Base-by-base conservation (phyloP, 108 stramenopile species). In the Cylindrotheca closterium region DNA sequence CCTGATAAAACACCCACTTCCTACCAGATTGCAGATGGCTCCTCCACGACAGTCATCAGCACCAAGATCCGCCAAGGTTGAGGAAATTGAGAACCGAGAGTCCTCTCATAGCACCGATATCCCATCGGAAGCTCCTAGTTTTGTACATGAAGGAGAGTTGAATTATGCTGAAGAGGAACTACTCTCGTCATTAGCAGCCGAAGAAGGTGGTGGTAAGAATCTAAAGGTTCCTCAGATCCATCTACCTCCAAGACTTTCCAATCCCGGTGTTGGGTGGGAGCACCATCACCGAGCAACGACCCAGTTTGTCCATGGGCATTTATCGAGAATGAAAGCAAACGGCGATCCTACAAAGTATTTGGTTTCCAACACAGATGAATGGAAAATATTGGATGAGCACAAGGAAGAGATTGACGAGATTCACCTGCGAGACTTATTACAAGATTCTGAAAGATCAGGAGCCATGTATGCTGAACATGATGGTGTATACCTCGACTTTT, bases 401-500 rank as follows among this genome's bases (percentile, higher is more conserved):
- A 82, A 81, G 12, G 75, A 85, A 8, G 65, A 73, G 58, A 81
- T 87, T n/a, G 51, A 83, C 64, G 46, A 61, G 10, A 51, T 66
- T 4, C 96, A 96, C 68, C 59, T 96, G 32, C 77, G 89, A 32
- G 86, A 92, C 37, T 66, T 94, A 51, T 60, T 96, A 0, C 76
- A 79, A 54, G 93, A 96, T 54, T 29, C 54, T 21, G 67, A 77
- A 7, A 67, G 96, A 7, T 86, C 84, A 56, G 63, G 85, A 30
- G 63, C 73, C 29, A 83, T 96, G 90, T 83, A 60, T 68, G 90
- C 91, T 0, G 65, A 81, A 47, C 85, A 96, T 51, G 92, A 96
- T 70, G 96, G 96, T 7, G 87, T 93, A 0, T 91, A 91, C 58
- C 67, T 91, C 47, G 96, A 96, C 60, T 96, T 87, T 67, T 83